Percentiles rank a stretch among this genome's conserved stretches.
These are phyloP conservation scores for Pistacia integerrima DNA, from an alignment of 345 rosid species.

Conservation along the genomic window DNA sequence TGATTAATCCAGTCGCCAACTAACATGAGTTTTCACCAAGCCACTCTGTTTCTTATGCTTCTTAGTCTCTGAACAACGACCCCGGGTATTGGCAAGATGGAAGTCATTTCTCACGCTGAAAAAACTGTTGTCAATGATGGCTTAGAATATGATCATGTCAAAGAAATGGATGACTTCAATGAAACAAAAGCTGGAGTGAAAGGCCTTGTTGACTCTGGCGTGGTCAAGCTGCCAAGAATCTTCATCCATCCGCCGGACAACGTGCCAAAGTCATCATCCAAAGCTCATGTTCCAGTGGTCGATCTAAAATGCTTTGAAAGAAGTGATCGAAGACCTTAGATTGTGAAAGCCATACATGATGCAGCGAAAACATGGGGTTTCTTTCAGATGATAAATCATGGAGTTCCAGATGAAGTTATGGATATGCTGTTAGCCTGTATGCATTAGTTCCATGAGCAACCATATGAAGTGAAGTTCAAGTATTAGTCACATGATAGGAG, in stretches of 20 bases:
- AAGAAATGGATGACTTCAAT: slow-evolving; percentile 30
- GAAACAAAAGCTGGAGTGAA: slow-evolving; percentile 37
- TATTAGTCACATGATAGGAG: slow-evolving; percentile 37
- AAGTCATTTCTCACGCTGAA: background rate
- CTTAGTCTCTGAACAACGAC: too few relatives aligned
- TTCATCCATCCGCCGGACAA: slow-evolving; percentile 36
- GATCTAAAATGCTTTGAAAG: slow-evolving; percentile 32
- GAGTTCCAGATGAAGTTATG: slow-evolving; percentile 37
- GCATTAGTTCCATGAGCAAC: slow-evolving; percentile 47
- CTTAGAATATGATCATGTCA: slow-evolving; percentile 29
- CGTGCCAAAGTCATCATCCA: slow-evolving; percentile 5
- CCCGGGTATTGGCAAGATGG: slow-evolving; percentile 12
- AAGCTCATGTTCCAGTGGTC: slow-evolving; percentile 35
- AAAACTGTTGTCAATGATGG: slow-evolving; percentile 6
- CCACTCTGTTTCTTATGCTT: too few relatives aligned
- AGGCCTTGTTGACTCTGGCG: slow-evolving; percentile 45
- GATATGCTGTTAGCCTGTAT: slow-evolving; percentile 38
- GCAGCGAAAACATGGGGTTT: slow-evolving; percentile 55
- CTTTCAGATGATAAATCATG: slow-evolving; percentile 53
- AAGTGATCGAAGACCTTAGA: slow-evolving; percentile 10
- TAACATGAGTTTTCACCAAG: too few relatives aligned
- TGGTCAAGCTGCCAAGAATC: slow-evolving; percentile 38
- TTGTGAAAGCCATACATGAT: slow-evolving; percentile 25
- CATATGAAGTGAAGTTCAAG: slow-evolving; percentile 41
- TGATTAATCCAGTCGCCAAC: too few relatives aligned